phyloP scores from a whole-genome alignment of 2,329 filamentous ascomycete species.

The Epichloe amarillans region DNA sequence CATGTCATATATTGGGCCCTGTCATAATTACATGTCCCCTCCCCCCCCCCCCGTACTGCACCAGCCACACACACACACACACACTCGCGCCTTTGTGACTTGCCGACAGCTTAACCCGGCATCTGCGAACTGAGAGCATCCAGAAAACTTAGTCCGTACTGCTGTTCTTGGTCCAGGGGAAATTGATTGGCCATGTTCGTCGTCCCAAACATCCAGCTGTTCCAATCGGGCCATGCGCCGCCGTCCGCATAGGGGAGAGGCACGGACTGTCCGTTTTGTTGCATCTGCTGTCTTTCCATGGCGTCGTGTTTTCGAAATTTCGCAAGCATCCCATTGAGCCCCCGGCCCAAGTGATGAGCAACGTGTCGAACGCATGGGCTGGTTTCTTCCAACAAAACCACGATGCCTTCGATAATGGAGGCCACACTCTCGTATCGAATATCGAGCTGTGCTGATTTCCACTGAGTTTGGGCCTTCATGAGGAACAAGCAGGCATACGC shows the following conservation, averaged over 20 bases:
- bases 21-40: neutral
- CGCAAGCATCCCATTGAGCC: conserved; percentile 16
- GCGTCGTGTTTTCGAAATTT: conserved; percentile 14
- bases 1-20: too few relatives aligned
- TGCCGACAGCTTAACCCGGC: conserved; percentile 6
- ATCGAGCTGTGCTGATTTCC: conserved; percentile 15
- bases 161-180: conserved; percentile 11
- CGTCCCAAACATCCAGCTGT: conserved; percentile 15
- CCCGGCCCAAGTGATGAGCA: conserved; percentile 16
- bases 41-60: too few relatives aligned
- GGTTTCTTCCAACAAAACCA: conserved; percentile 13
- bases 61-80: neutral
- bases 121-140: conserved; percentile 16
- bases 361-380: conserved; percentile 16
- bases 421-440: conserved; percentile 19
- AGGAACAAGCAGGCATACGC: conserved; percentile 20
- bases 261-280: neutral
- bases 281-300: conserved; percentile 5
- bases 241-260: conserved; percentile 1
- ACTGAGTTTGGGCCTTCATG: conserved; percentile 19
- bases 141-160: conserved; percentile 12
- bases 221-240: conserved; percentile 9
- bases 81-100: neutral
- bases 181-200: conserved; percentile 5
- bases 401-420: conserved; percentile 13